phyloP scores from a whole-genome alignment of 2,329 filamentous ascomycete species.

The Dryadomyces quercivorus region DNA sequence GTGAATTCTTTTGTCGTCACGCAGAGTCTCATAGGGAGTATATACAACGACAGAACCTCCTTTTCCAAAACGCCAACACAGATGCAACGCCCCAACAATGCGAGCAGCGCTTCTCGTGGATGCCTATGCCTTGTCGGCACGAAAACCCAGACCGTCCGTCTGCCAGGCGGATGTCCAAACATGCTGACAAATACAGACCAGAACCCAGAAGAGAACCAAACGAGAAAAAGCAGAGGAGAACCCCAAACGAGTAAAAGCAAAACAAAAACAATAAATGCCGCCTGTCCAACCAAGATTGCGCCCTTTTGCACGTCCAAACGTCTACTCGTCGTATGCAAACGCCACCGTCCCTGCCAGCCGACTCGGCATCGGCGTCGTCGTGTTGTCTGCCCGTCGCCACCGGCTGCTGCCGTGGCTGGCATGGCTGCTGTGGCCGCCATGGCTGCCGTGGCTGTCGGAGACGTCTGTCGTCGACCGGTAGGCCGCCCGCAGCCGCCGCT shows the following conservation, averaged over 20 bases:
- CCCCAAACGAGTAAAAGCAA: neutral
- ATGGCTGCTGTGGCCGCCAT: neutral
- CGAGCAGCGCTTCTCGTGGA: too few species aligned
- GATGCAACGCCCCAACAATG: too few species aligned
- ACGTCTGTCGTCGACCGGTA: slow-evolving; percentile 5
- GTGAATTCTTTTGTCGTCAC: too few species aligned
- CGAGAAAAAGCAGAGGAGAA: too few species aligned
- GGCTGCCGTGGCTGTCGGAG: neutral
- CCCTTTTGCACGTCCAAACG: neutral
- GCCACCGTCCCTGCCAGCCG: slow-evolving; percentile 7
- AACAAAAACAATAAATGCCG: neutral
- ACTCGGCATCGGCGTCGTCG: neutral
- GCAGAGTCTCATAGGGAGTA: too few species aligned
- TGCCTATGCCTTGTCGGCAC: too few species aligned
- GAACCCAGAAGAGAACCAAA: too few species aligned
- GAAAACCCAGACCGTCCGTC: too few species aligned
- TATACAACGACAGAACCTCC: too few species aligned
- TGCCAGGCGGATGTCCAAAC: too few species aligned
- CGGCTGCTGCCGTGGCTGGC: neutral
- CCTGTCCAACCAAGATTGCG: neutral
- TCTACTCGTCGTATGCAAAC: slow-evolving; percentile 7
- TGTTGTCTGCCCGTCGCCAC: neutral
- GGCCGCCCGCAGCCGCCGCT: slow-evolving; percentile 12
- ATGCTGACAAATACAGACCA: neutral
- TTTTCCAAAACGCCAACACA: too few species aligned